Base-by-base conservation (phyloP, 2,329 filamentous ascomycete genomes). In the Aspergillus ochraceus region DNA sequence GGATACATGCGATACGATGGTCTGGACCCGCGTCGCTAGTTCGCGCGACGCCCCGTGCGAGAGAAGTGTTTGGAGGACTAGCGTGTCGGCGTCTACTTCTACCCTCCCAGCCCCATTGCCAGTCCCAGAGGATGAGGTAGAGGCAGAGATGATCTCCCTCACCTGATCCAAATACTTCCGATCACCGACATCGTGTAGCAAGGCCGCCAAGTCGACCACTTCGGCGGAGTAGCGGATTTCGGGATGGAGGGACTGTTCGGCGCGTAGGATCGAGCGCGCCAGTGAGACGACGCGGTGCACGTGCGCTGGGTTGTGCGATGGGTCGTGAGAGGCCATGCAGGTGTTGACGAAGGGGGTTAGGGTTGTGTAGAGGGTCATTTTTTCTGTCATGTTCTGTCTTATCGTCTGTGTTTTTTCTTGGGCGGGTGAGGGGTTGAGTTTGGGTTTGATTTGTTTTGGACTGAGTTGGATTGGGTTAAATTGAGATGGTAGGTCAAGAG, bases 131-230 rank as follows among this genome's bases (percentile, higher is more conserved):
- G 52, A 24, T 10, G 36, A 24, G 9, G 52, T 11, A 6, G 52
- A 45, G 14, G 52, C 6, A 19, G 22, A 54, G 24, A 59, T 45
- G 12, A 6, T 49, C 45, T 20, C 70, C 62, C 59, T 75, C 63
- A 63, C 70, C 66, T 72, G 68, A 22, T 74, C 63, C 0, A 88
- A 75, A 74, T 96, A 96, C 77, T 96, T 97, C 74, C 84, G 87
- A 78, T 97, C 93, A 61, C 90, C 91, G 19, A 96, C 88, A 69
- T 97, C 93, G 77, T 97, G 93, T n/a, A 94, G 83, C 4, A 93
- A 82, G 1, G 90, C 90, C 1, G 86, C 81, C 26, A 96, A 86
- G 29, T 86, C 85, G 64, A 95, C 81, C 26, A 87, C 75, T 11
- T 80, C 78, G 4, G 77, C 77, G 71, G 90, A 82, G 68, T 82